phyloP scores from a whole-genome alignment of 1,139 yeast genomes.

The Candida gigantensis region DNA sequence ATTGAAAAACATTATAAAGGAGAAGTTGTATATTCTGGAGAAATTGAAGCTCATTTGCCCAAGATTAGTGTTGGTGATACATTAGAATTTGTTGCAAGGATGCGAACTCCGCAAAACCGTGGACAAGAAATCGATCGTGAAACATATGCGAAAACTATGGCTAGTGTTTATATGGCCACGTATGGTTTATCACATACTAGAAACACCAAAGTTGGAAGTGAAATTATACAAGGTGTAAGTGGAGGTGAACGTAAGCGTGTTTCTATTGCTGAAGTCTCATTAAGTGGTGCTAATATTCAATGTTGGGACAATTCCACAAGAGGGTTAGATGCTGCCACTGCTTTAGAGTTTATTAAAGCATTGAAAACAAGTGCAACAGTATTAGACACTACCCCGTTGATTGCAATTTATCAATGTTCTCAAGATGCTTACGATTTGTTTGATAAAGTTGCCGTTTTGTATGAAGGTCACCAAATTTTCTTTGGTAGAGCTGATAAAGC shows the following conservation, averaged over 20 bases:
- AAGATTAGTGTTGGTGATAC: slow-evolving; percentile 54
- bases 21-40: slow-evolving; percentile 53
- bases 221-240: slow-evolving; percentile 37
- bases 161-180: slow-evolving; percentile 43
- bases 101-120: slow-evolving; percentile 43
- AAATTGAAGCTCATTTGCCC: slow-evolving; percentile 55
- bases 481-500: slow-evolving; percentile 60
- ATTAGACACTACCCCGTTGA: slow-evolving; percentile 59
- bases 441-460: slow-evolving; percentile 70
- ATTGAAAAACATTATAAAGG: slow-evolving; percentile 48
- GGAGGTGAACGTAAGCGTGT: slow-evolving; percentile 49
- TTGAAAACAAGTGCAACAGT: slow-evolving; percentile 63
- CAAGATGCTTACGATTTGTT: slow-evolving; percentile 68
- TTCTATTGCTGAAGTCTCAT: slow-evolving; percentile 42
- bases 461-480: slow-evolving; percentile 76
- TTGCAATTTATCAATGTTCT: slow-evolving; percentile 79
- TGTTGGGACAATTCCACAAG: slow-evolving; percentile 67
- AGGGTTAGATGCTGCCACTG: slow-evolving; percentile 61
- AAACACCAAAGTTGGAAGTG: slow-evolving; percentile 36
- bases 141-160: slow-evolving; percentile 42
- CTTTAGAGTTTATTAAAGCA: slow-evolving; percentile 69
- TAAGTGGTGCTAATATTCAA: slow-evolving; percentile 38
- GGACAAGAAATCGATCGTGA: slow-evolving; percentile 34
- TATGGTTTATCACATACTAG: slow-evolving; percentile 37
- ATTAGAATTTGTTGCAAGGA: slow-evolving; percentile 40